A percentile compares a stretch with the other conserved stretches of the same genome.
Evolutionary conservation across 345 rosid genomes (phyloP).

Genomic region (rapeseed (Brassica napus)): Da-Ae NC_063436.1:13474001-13474500

Average conservation of each 20-base stretch:
- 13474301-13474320: not conserved
- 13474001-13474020: too few relatives aligned
- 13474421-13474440: not conserved
- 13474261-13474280: not conserved
- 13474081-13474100: not conserved
- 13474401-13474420: not conserved
- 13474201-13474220: not conserved
- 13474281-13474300: not conserved
- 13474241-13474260: not conserved
- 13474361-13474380: not conserved
- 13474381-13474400: not conserved
- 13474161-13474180: not conserved
- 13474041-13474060: not conserved
- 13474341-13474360: not conserved
- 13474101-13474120: too few relatives aligned
- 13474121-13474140: not conserved
- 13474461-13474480: not conserved
- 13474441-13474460: not conserved
- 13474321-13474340: not conserved
- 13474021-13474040: not conserved
- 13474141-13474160: not conserved
- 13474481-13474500: not conserved
- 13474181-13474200: not conserved
- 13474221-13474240: not conserved
- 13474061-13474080: not conserved